phyloP scores from a whole-genome alignment of 129 eudicot species.

The Saposhnikovia divaricata region DNA sequence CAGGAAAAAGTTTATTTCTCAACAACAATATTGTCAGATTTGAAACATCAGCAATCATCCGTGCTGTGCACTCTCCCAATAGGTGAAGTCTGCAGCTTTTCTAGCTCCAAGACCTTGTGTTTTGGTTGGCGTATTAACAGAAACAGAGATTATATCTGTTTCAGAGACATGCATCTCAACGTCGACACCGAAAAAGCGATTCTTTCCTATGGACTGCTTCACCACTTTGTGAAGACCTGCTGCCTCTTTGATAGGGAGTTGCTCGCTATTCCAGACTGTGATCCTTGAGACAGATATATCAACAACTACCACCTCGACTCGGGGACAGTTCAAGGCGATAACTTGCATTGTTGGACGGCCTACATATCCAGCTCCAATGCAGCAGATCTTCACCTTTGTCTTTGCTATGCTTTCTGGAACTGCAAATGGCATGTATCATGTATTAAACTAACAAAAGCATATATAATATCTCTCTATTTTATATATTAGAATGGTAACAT shows the following conservation, averaged over 20 bases:
- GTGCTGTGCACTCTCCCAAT: too few species aligned
- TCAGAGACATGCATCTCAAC: slow-evolving; percentile 56
- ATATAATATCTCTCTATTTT: not conserved
- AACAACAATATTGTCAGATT: too few species aligned
- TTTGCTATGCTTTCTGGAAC: not conserved
- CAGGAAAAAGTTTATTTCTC: too few species aligned
- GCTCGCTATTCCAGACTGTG: slow-evolving; percentile 64
- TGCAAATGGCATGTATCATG: not conserved
- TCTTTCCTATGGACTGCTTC: too few species aligned
- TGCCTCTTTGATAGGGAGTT: slow-evolving; percentile 58
- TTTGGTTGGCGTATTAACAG: too few species aligned
- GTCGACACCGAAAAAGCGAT: slow-evolving; percentile 53
- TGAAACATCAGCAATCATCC: too few species aligned
- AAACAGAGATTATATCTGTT: too few species aligned
- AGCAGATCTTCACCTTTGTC: slow-evolving; percentile 69
- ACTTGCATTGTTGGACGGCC: slow-evolving; percentile 77
- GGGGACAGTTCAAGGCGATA: slow-evolving; percentile 59
- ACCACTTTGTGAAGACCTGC: slow-evolving; percentile 67
- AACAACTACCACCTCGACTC: slow-evolving; percentile 49
- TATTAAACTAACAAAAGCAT: not conserved
- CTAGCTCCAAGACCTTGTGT: too few species aligned
- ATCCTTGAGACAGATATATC: slow-evolving; percentile 64
- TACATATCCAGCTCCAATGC: slow-evolving; percentile 72
- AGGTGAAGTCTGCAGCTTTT: too few species aligned
- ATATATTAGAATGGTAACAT: not conserved